A percentile compares a stretch with the other conserved stretches of the same genome.
Evolutionary conservation across 2,329 filamentous ascomycete genomes (phyloP).

Genomic region (Magnaporthiopsis rhizophila): DNA sequence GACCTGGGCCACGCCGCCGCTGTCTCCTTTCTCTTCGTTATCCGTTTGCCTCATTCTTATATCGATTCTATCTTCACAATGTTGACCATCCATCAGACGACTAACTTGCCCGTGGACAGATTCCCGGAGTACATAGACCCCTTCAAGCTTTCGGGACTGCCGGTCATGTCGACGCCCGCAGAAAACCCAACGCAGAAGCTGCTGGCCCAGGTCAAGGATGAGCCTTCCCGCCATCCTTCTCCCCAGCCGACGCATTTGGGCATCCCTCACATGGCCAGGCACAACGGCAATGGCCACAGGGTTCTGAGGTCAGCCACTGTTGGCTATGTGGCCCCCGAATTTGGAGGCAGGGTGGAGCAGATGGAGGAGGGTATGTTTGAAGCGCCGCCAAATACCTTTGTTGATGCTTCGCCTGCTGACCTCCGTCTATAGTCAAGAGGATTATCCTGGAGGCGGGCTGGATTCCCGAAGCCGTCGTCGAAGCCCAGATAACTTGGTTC

Average conservation of each 20-base stretch:
- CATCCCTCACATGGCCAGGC: slow-evolving; percentile 48
- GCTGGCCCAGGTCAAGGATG: slow-evolving; percentile 21
- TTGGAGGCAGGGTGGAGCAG: slow-evolving; percentile 86
- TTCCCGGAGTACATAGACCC: slow-evolving; percentile 27
- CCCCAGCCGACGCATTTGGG: slow-evolving; percentile 83
- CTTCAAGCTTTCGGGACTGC: slow-evolving; percentile 21
- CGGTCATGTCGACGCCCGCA: slow-evolving; percentile 21
- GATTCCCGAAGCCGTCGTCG: slow-evolving; percentile 76
- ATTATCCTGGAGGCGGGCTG: slow-evolving; percentile 72
- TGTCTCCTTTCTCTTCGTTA: neutral
- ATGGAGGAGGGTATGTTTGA: slow-evolving; percentile 62
- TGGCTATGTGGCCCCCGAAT: slow-evolving; percentile 90
- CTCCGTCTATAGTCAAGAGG: slow-evolving; percentile 58
- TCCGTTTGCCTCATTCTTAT: neutral
- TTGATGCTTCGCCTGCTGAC: slow-evolving; percentile 12
- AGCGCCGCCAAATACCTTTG: neutral
- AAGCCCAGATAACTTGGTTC: slow-evolving; percentile 89
- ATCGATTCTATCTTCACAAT: neutral
- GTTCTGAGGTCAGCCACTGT: slow-evolving; percentile 82
- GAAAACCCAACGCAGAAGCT: slow-evolving; percentile 18
- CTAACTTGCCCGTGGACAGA: slow-evolving; percentile 22
- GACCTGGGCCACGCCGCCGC: neutral
- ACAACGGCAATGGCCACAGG: slow-evolving; percentile 56
- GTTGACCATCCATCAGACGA: slow-evolving; percentile 18
- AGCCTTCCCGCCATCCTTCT: slow-evolving; percentile 61